Conservation (phyloP, 2,329 filamentous ascomycete genomes). For the Neocatenulostroma microsporum region DNA sequence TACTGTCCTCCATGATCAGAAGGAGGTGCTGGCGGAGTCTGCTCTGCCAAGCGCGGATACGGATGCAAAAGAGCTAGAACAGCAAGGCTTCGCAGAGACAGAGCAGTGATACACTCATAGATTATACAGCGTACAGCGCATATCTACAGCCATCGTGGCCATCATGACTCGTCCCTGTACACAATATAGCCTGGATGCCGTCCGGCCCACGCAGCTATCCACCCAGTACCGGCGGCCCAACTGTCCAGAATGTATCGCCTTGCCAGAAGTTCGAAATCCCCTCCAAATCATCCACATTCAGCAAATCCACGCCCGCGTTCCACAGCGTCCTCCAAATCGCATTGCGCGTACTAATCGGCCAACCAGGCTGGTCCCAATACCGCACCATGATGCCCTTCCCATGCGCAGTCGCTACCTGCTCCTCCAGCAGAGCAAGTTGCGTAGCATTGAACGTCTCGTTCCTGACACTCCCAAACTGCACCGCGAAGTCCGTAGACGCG, state of each 20-base stretch:
- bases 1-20: slow-evolving; percentile 48
- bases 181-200: too few species aligned
- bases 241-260: slow-evolving; percentile 5
- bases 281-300: slow-evolving; percentile 58
- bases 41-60: slow-evolving; percentile 42
- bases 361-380: slow-evolving; percentile 58
- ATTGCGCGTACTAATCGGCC: slow-evolving; percentile 52
- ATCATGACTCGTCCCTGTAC: too few species aligned
- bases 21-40: slow-evolving; percentile 41
- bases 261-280: slow-evolving; percentile 41
- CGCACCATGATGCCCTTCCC: slow-evolving; percentile 50
- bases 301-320: slow-evolving; percentile 51
- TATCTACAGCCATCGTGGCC: too few species aligned
- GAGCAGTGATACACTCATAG: too few species aligned
- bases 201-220: too few species aligned
- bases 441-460: slow-evolving; percentile 35
- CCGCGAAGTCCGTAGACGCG: slow-evolving; percentile 46
- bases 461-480: slow-evolving; percentile 34
- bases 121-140: too few species aligned
- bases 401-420: slow-evolving; percentile 48
- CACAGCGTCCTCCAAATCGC: slow-evolving; percentile 51
- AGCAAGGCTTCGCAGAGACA: slow-evolving; percentile 28
- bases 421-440: slow-evolving; percentile 45
- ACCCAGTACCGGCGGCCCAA: too few species aligned
- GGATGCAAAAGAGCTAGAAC: slow-evolving; percentile 45